Evolutionary conservation across 2,329 filamentous ascomycete species (phyloP).

Genomic region (Chrysoporthe austroafricana): DNA sequence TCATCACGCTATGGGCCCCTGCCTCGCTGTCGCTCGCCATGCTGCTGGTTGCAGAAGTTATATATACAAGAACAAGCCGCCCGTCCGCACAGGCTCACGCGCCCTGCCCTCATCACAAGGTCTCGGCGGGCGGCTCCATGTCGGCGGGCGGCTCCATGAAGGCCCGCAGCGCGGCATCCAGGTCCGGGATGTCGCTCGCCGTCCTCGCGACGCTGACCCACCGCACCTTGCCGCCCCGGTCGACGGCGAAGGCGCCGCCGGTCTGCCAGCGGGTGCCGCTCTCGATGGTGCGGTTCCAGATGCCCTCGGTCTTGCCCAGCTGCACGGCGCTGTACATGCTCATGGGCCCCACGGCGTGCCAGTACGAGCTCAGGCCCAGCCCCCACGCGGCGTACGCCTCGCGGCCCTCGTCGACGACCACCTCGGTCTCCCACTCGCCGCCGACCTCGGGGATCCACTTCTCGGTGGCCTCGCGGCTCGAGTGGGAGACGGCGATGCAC

Average conservation of each 20-base stretch:
- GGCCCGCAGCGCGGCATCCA: constrained; percentile 48
- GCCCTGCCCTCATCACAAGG: background rate
- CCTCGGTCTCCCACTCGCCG: constrained; percentile 60
- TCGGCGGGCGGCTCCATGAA: constrained; percentile 27
- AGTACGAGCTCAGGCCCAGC: constrained; percentile 61
- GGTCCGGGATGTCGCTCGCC: constrained; percentile 59
- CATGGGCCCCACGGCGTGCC: constrained; percentile 64
- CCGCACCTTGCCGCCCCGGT: constrained; percentile 53
- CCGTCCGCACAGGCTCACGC: background rate
- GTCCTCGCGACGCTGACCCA: constrained; percentile 54
- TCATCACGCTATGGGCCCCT: background rate
- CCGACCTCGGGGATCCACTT: constrained; percentile 60
- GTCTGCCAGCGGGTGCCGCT: constrained; percentile 72
- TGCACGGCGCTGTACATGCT: constrained; percentile 61
- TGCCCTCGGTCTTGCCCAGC: constrained; percentile 64
- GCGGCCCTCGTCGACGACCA: constrained; percentile 64
- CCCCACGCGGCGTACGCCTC: constrained; percentile 69
- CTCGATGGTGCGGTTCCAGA: constrained; percentile 68
- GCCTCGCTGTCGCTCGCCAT: background rate
- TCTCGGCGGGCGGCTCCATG: constrained; percentile 21
- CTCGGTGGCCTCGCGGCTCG: constrained; percentile 54
- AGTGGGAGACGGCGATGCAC: constrained; percentile 68
- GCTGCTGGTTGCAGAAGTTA: background rate
- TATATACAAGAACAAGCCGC: background rate
- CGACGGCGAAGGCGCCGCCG: constrained; percentile 66